Conservation (phyloP, 2,329 filamentous ascomycete species). For the Exophiala bonariae region DNA sequence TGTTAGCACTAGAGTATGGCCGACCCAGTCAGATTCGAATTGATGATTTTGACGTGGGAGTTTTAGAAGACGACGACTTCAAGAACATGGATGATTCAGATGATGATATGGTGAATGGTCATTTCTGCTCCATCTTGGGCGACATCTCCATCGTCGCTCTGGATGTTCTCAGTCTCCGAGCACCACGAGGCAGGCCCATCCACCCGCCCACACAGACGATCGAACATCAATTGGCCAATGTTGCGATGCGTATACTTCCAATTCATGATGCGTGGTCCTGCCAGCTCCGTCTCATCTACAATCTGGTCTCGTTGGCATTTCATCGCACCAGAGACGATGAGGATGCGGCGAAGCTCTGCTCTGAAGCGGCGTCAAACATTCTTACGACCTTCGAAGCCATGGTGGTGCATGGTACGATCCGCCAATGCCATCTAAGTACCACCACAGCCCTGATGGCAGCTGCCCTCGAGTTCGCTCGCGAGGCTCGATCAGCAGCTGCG, state of each 20-base stretch:
- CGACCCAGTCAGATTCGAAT: slow-evolving; percentile 5
- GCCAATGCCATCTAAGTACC: slow-evolving; percentile 3
- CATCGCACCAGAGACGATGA: slow-evolving; percentile 1
- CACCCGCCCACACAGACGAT: neutral
- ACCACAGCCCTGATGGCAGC: slow-evolving; percentile 4
- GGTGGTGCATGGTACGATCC: slow-evolving; percentile 7
- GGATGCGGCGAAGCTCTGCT: slow-evolving; percentile 3
- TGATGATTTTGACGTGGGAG: slow-evolving; percentile 10
- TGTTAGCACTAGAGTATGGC: slow-evolving; percentile 7
- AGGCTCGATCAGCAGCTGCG: neutral
- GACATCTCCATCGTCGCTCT: slow-evolving; percentile 2
- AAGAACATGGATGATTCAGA: slow-evolving; percentile 4
- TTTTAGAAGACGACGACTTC: slow-evolving; percentile 10
- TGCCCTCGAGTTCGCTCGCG: slow-evolving; percentile 7
- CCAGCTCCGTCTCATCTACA: slow-evolving; percentile 11
- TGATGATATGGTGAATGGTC: slow-evolving; percentile 1
- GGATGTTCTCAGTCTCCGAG: slow-evolving; percentile 4
- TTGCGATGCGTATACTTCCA: slow-evolving; percentile 4
- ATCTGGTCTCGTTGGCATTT: slow-evolving; percentile 2
- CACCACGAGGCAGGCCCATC: neutral
- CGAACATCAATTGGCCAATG: neutral
- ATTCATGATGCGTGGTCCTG: slow-evolving; percentile 7
- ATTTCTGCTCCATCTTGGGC: slow-evolving; percentile 1
- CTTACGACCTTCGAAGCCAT: slow-evolving; percentile 12
- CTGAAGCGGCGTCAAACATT: slow-evolving; percentile 10